These are phyloP conservation scores for Phytophthora fragariae DNA, from an alignment of 352 stramenopile genomes.

Conservation along the genomic window DNA sequence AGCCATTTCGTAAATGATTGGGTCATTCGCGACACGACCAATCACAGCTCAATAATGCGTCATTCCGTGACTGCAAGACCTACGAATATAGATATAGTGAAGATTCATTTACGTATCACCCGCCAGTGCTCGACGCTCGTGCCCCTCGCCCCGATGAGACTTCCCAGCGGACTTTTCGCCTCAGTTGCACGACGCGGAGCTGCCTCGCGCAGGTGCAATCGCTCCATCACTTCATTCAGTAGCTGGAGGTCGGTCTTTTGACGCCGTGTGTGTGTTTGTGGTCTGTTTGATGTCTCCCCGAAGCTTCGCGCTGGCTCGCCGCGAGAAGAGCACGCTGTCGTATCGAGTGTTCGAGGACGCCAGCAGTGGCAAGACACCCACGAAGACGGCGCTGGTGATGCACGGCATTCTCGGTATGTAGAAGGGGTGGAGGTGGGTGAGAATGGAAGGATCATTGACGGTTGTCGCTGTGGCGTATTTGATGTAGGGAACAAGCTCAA, in stretches of 20 bases:
- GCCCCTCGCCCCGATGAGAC: slow-evolving; percentile 16
- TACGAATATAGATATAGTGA: too few relatives aligned
- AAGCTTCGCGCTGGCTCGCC: slow-evolving; percentile 26
- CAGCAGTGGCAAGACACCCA: slow-evolving; percentile 39
- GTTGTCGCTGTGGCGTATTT: neutral
- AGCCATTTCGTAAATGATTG: slow-evolving; percentile 34
- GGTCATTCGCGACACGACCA: slow-evolving; percentile 24
- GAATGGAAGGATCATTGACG: slow-evolving; percentile 3
- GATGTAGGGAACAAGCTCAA: slow-evolving; percentile 83
- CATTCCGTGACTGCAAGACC: too few relatives aligned
- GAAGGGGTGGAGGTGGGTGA: neutral
- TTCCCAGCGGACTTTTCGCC: slow-evolving; percentile 23
- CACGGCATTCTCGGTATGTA: slow-evolving; percentile 80
- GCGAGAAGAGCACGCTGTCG: slow-evolving; percentile 61
- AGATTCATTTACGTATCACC: slow-evolving; percentile 8
- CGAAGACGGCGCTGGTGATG: slow-evolving; percentile 81
- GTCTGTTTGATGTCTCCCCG: neutral
- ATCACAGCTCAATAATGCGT: neutral
- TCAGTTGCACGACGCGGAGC: slow-evolving; percentile 18
- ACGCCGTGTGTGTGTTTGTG: neutral
- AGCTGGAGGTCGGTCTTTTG: neutral
- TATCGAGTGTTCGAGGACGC: slow-evolving; percentile 72
- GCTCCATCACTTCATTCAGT: neutral
- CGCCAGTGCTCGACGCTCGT: neutral
- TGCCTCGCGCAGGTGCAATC: slow-evolving; percentile 32